phyloP scores from a whole-genome alignment of 495 filamentous ascomycete genomes.

The Penicillium flavigenum region DNA sequence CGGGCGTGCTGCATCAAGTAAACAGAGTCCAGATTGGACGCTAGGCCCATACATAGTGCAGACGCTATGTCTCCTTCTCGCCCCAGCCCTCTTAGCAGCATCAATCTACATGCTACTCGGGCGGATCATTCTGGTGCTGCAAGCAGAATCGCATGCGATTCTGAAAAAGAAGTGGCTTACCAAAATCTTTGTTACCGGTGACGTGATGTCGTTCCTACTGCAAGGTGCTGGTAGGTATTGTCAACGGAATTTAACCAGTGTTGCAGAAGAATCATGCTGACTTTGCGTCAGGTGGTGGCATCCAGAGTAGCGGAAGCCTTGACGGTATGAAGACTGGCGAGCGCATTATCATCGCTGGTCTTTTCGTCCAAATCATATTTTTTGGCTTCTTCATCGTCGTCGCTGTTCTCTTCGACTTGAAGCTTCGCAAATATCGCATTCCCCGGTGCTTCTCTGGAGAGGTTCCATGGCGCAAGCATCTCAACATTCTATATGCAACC shows the following conservation, averaged over 20 bases:
- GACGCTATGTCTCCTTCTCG: constrained; percentile 33
- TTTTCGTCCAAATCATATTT: constrained; percentile 37
- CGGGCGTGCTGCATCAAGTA: constrained; percentile 42
- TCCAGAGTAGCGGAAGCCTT: constrained; percentile 17
- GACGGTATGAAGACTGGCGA: constrained; percentile 30
- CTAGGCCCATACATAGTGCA: constrained; percentile 29
- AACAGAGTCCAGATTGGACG: constrained; percentile 16
- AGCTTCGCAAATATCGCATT: constrained; percentile 29
- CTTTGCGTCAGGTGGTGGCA: constrained; percentile 10
- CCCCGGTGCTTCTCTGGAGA: constrained; percentile 45
- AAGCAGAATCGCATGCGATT: constrained; percentile 32
- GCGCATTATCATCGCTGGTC: constrained; percentile 40
- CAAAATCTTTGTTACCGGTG: constrained; percentile 24
- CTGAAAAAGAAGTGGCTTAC: constrained; percentile 19
- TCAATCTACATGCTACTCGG: constrained; percentile 57
- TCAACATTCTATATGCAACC: constrained; percentile 3
- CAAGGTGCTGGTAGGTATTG: constrained; percentile 14
- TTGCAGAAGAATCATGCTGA: no score
- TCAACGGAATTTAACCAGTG: background rate
- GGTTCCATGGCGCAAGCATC: constrained; percentile 7
- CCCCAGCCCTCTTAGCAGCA: constrained; percentile 47
- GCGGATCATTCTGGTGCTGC: constrained; percentile 39
- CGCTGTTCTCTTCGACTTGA: constrained; percentile 32
- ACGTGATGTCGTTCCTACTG: constrained; percentile 21
- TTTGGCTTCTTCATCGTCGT: constrained; percentile 42